Evolutionary conservation across 768 basidiomycete genomes (phyloP), one percentile per base, ranked within the genome.

Genomic region (Collybiopsis luxurians): DNA sequence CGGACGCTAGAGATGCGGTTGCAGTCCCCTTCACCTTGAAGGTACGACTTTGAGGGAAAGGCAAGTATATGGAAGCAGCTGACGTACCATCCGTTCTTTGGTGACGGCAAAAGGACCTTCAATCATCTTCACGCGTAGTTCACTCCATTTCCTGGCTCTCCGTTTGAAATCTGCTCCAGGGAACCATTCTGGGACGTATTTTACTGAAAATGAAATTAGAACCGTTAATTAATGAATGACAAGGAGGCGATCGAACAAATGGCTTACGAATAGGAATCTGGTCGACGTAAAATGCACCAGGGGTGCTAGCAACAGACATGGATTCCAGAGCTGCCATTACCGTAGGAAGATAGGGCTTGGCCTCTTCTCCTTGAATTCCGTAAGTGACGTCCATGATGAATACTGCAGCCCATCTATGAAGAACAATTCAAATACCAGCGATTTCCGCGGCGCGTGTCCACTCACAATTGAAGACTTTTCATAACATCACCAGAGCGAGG

Each of bases 151-250:
- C 27, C 63, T 66, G 1, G 75, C 77, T 59, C 64, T 69, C 34
- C 53, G 36, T 61, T 77, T 72, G 67, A 78, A 77, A 2, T 55
- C 61, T 13, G 76, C 76, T 6, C 77, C 77, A 15, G 76, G 76
- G 53, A 76, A 63, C 76, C 76, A 78, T 23, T 67, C 68, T 5
- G 76, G 77, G 43, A 77, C 64, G 30, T 71, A 60, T 43, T 66
- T 66, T 58, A 78, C 76, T 77, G 38, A n/a, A n/a, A n/a, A n/a
- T 11, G 34, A 12, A 42, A 40, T 30, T 27, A 10, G 21, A 38
- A 34, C 10, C 11, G 23, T 34, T 6, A 6, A 31, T 3, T 23
- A 19, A 21, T n/a, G 34, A 7, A 24, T 21, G 2, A 23, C 6
- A 27, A n/a, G 19, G 49, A 11, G n/a, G n/a, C n/a, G n/a, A n/a